These are phyloP conservation scores for Phytophthora pluvialis DNA, from an alignment of 352 stramenopile species.

Conservation along the genomic window DNA sequence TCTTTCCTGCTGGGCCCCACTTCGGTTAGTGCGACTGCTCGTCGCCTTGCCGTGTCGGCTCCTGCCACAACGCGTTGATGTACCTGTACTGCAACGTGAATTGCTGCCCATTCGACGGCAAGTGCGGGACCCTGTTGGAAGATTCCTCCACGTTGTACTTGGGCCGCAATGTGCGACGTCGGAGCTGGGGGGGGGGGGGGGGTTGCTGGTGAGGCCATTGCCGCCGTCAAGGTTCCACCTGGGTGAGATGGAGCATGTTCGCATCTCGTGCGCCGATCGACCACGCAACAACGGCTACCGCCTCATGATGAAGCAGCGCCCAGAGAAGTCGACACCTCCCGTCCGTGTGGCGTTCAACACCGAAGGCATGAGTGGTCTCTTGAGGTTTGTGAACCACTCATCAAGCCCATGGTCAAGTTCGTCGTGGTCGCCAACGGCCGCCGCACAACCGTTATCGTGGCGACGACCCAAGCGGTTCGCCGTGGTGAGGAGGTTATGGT, in stretches of 20 bases:
- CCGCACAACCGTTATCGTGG: neutral
- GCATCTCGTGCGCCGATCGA: neutral
- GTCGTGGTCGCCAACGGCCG: slow-evolving; percentile 2
- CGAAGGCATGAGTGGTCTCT: neutral
- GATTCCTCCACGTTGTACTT: neutral
- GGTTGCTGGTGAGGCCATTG: neutral
- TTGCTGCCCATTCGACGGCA: slow-evolving; percentile 3
- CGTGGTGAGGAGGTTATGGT: neutral
- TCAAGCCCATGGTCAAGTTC: neutral
- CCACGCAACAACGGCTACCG: slow-evolving; percentile 5
- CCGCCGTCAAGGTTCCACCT: neutral
- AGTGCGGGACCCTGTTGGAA: neutral
- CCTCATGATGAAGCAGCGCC: neutral
- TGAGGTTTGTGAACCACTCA: slow-evolving; percentile 10
- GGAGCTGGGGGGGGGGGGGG: neutral
- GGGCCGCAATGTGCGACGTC: neutral
- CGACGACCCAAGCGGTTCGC: neutral
- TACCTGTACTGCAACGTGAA: slow-evolving; percentile 4
- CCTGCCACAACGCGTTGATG: neutral
- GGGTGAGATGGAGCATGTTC: slow-evolving; percentile 3
- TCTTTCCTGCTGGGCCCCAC: neutral
- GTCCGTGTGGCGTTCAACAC: neutral
- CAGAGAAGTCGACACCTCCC: neutral
- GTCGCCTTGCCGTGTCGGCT: neutral
- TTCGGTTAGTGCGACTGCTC: slow-evolving; percentile 1